phyloP scores from a whole-genome alignment of 2,329 filamentous ascomycete genomes.

The Metarhizium humberi region DNA sequence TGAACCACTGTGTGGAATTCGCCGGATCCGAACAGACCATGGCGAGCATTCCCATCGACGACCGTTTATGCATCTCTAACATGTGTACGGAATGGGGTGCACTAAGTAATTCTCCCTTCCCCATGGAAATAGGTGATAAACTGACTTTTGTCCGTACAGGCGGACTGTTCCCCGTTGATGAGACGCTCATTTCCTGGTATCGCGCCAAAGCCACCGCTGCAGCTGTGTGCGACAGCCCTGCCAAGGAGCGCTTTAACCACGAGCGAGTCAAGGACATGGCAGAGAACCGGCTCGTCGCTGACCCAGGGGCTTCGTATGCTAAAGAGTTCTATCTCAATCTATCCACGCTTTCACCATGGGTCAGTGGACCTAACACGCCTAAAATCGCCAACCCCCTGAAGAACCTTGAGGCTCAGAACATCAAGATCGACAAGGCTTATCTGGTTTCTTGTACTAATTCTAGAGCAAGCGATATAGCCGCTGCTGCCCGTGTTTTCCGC shows the following conservation, averaged over 20 bases:
- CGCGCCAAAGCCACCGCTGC: constrained; percentile 62
- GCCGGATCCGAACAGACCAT: constrained; percentile 57
- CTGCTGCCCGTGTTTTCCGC: constrained; percentile 60
- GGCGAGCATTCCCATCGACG: constrained; percentile 60
- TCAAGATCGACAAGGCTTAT: constrained; percentile 68
- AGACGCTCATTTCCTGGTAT: constrained; percentile 62
- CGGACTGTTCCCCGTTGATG: constrained; percentile 64
- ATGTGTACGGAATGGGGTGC: constrained; percentile 82
- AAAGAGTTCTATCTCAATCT: constrained; percentile 78
- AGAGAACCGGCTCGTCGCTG: constrained; percentile 56
- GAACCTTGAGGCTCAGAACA: constrained; percentile 53
- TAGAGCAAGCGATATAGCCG: constrained; percentile 55
- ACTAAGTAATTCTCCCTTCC: constrained; percentile 27
- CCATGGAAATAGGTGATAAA: neutral
- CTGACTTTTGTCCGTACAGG: neutral
- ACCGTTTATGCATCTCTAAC: constrained; percentile 65
- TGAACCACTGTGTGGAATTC: constrained; percentile 90
- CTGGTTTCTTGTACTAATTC: constrained; percentile 87
- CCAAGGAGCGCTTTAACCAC: constrained; percentile 56
- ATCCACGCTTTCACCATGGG: constrained; percentile 72
- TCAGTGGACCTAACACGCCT: constrained; percentile 84
- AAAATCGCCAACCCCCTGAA: constrained; percentile 73
- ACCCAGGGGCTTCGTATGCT: constrained; percentile 70
- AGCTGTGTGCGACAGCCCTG: constrained; percentile 40
- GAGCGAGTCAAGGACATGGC: constrained; percentile 63